Evolutionary conservation across 805 yeast genomes (phyloP).

Genomic region (Metschnikowia lochheadii): DNA sequence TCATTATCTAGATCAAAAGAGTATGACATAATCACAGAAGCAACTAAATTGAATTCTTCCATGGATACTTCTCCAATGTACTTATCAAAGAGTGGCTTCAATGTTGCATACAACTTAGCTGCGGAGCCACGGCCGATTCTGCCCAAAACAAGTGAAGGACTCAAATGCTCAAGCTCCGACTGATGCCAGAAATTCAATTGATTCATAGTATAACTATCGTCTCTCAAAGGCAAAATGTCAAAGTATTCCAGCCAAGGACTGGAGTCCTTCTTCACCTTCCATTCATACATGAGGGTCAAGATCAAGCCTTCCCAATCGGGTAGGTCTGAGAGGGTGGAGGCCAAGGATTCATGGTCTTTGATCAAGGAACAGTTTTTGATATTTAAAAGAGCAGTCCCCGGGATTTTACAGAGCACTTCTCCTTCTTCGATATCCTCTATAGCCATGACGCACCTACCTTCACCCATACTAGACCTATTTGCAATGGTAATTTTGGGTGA

Average conservation of each 20-base stretch:
- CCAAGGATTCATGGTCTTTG: conserved; percentile 25
- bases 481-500: conserved; percentile 55
- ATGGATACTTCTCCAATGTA: conserved; percentile 29
- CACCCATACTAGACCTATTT: conserved; percentile 54
- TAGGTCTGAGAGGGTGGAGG: conserved; percentile 36
- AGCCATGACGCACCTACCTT: conserved; percentile 81
- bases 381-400: conserved; percentile 54
- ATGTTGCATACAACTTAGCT: conserved; percentile 46
- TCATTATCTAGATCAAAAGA: conserved; percentile 73
- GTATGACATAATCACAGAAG: conserved; percentile 81
- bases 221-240: conserved; percentile 57
- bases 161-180: conserved; percentile 49
- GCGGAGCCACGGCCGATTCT: conserved; percentile 74
- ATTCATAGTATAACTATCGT: conserved; percentile 39
- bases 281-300: conserved; percentile 60
- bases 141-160: conserved; percentile 66
- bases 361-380: conserved; percentile 52
- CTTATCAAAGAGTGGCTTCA: conserved; percentile 6
- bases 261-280: conserved; percentile 36
- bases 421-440: conserved; percentile 52
- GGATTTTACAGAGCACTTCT: conserved; percentile 67
- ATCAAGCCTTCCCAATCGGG: conserved; percentile 80
- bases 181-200: conserved; percentile 79
- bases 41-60: conserved; percentile 65
- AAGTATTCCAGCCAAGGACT: conserved; percentile 72